Base-by-base conservation (phyloP, 768 basidiomycete genomes). In the Phanerodontia chrysosporium region DNA sequence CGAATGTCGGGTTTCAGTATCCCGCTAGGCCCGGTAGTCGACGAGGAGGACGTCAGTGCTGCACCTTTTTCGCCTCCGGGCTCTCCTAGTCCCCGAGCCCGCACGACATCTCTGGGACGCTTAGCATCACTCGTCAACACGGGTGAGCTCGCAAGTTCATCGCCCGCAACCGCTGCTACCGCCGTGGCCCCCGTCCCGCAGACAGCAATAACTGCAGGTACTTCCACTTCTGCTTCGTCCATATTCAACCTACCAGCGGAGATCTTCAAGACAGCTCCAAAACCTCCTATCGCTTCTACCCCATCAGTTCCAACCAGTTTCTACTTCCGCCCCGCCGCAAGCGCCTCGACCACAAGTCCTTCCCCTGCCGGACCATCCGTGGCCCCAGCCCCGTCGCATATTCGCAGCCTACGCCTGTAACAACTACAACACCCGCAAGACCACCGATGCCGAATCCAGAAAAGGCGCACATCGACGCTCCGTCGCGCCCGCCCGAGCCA, bases 1-100 rank as follows among this genome's bases (percentile, higher is more conserved):
- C 81, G 85, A 24, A 72, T 86, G 35, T 66, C 72, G 2, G 66
- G 72, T 45, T 65, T 72, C 24, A 69, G 16, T 25, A 7, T 16
- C 36, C 39, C 35, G 9, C 30, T 29, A 12, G 29, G 69, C 45
- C n/a, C n/a, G n/a, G n/a, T n/a, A n/a, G 48, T 62, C 5, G 36
- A 22, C 1, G 49, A 55, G 4, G 73, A 75, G 54, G 69, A 66
- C 6, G 55, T 70, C 71, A 13, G 13, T 0, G 64, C 68, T 7
- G 62, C 73, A 4, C 70, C 71, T 5, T 54, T 44, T 6, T 28
- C 52, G 6, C 63, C 66, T 0, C 63, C 67, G 2, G 54, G 65
- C 35, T 55, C 55, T 51, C 24, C 56, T 49, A 45, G 1, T 59
- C 42, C 13, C 52, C 52, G 51, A 24, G 54, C 4, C 51, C 61